Percentiles rank a stretch among this genome's conserved stretches.
Conservation (phyloP, 129 eudicot species). For the Centaurea solstitialis region DNA sequence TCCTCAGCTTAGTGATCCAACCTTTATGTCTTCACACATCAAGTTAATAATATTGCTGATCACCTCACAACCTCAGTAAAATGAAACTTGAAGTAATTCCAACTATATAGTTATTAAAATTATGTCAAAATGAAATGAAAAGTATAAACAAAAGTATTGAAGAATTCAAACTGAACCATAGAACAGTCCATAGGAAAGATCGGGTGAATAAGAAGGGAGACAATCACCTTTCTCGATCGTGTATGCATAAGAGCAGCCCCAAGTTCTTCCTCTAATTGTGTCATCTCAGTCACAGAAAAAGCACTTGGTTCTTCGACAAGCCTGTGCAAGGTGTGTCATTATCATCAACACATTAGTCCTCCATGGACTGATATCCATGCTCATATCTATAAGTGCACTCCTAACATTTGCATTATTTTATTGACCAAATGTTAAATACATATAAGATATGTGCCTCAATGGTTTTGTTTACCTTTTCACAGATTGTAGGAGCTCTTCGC, state of each 20-base stretch:
- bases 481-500: constrained; percentile 42
- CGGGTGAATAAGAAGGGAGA: not conserved
- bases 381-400: not conserved
- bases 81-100: not conserved
- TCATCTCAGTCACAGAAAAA: constrained; percentile 35
- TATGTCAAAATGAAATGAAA: not conserved
- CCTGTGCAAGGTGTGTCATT: constrained; percentile 21
- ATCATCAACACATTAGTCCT: not conserved
- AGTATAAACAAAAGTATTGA: not conserved
- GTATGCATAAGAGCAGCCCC: constrained; percentile 39
- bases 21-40: not conserved
- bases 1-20: not conserved
- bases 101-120: not conserved
- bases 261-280: constrained; percentile 52
- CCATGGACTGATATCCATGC: not conserved
- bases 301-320: constrained; percentile 27
- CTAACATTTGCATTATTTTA: not conserved
- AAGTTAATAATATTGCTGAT: not conserved
- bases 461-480: constrained; percentile 38
- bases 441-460: not conserved
- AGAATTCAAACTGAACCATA: not conserved
- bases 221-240: constrained; percentile 45
- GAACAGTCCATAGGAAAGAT: not conserved
- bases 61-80: not conserved
- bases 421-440: not conserved